Evolutionary conservation across 2,329 filamentous ascomycete genomes (phyloP), one percentile per base, ranked within the genome.

Genomic region (Chrysoporthe austroafricana): DNA sequence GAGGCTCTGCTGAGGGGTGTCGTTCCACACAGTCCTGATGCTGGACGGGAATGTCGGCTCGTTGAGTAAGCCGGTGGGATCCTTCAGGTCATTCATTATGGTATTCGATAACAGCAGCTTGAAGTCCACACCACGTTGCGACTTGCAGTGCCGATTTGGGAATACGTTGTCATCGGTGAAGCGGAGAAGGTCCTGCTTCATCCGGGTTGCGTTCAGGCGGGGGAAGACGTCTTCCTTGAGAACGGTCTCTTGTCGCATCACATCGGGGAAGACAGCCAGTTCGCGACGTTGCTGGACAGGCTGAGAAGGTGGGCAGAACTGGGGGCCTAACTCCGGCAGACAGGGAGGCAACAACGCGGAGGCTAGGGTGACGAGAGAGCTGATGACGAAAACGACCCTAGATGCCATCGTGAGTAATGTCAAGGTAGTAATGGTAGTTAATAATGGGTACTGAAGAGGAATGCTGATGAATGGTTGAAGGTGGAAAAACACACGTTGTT

Each of bases 261-360:
- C 50, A 54, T 32, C 26, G 26, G 50, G 50, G 21, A 54, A 54
- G 50, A 54, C 50, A 54, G 50, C 26, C 50, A 16, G 26, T 26
- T 54, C 50, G 26, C 50, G 50, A 32, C 21, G 50, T 34, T 54
- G 21, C 11, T 32, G 11, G 9, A 16, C 26, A 11, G 50, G 1
- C 4, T 34, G 16, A 21, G 3, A 21, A 34, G 16, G 34, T 11
- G 63, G 63, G 4, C 63, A 65, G n/a, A 59, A 65, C 13, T 59
- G 54, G n/a, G 34, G 36, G 11, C 63, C 63, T 34, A 66, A 44
- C 14, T 56, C 18, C 14, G 57, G 39, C 34, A 54, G 36, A 13
- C 57, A 66, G 36, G 57, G 57, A 60, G 63, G 57, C 13, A 65
- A 34, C 63, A 65, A 42, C 16, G 63, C 43, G n/a, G n/a, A 26